Evolutionary conservation across 768 basidiomycete genomes (phyloP).

Genomic region (Suillus decipiens): DNA sequence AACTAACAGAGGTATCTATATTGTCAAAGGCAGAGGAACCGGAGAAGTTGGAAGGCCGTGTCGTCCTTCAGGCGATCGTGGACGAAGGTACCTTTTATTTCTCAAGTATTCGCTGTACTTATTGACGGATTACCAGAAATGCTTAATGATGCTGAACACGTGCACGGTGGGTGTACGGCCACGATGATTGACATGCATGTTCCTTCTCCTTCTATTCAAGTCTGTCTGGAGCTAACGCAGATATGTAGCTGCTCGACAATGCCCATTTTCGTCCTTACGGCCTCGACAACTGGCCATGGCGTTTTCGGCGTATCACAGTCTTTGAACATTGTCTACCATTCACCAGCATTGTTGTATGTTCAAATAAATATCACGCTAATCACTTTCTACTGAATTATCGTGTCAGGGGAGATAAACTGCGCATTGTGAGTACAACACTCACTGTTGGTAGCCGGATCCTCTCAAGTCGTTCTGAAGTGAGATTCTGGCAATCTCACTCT

Average conservation of each 20-base stretch:
- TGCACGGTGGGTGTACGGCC: conserved; percentile 60
- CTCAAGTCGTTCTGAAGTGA: conserved; percentile 53
- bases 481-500: not conserved
- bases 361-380: not conserved
- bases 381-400: not conserved
- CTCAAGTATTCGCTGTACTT: not conserved
- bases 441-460: conserved; percentile 47
- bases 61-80: conserved; percentile 47
- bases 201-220: not conserved
- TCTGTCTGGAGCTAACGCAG: not conserved
- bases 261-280: conserved; percentile 38
- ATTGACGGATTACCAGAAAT: conserved; percentile 43
- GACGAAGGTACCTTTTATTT: conserved; percentile 39
- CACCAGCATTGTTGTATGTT: conserved; percentile 50
- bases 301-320: conserved; percentile 49
- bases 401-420: conserved; percentile 43
- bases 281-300: conserved; percentile 30
- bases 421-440: conserved; percentile 55
- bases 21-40: conserved; percentile 46
- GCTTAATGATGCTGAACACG: conserved; percentile 46
- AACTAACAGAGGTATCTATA: conserved; percentile 44
- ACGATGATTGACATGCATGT: conserved; percentile 55
- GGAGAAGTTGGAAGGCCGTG: conserved; percentile 42
- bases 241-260: conserved; percentile 49
- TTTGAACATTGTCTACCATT: conserved; percentile 54